A percentile compares a stretch with the other conserved stretches of the same genome.
Evolutionary conservation across 2,329 filamentous ascomycete genomes (phyloP).

Genomic region (Didymella pinodella): DNA sequence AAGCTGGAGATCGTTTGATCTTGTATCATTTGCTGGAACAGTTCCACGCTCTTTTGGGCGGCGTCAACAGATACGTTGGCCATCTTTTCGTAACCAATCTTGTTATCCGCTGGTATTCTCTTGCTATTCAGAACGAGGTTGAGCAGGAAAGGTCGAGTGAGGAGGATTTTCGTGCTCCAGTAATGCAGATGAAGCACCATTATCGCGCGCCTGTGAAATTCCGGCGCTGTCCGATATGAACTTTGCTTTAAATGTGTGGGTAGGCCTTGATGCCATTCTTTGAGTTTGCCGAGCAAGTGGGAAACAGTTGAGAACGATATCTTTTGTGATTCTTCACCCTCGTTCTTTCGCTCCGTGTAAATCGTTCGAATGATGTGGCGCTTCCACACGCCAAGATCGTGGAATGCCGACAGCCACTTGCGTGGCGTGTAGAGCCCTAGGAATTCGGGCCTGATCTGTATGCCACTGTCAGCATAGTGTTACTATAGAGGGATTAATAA

Average conservation of each 20-base stretch:
- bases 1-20: constrained; percentile 39
- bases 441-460: constrained; percentile 35
- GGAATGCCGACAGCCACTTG: constrained; percentile 42
- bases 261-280: constrained; percentile 45
- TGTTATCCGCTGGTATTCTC: constrained; percentile 31
- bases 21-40: constrained; percentile 43
- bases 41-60: constrained; percentile 39
- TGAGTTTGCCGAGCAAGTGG: constrained; percentile 41
- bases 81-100: constrained; percentile 47
- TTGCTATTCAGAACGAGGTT: constrained; percentile 40
- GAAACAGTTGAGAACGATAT: constrained; percentile 49
- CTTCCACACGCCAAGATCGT: constrained; percentile 44
- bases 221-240: constrained; percentile 35
- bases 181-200: constrained; percentile 47
- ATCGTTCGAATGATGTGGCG: constrained; percentile 47
- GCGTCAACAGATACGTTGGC: constrained; percentile 46
- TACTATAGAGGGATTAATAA: not conserved
- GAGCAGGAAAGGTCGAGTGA: constrained; percentile 47
- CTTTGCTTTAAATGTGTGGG: constrained; percentile 46
- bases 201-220: constrained; percentile 47
- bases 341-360: constrained; percentile 40
- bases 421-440: constrained; percentile 48
- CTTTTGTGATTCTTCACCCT: constrained; percentile 28
- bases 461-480: not conserved
- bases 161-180: constrained; percentile 46